Conservation (phyloP, 2,329 filamentous ascomycete species). For the Dothideomycetes sp. region DNA sequence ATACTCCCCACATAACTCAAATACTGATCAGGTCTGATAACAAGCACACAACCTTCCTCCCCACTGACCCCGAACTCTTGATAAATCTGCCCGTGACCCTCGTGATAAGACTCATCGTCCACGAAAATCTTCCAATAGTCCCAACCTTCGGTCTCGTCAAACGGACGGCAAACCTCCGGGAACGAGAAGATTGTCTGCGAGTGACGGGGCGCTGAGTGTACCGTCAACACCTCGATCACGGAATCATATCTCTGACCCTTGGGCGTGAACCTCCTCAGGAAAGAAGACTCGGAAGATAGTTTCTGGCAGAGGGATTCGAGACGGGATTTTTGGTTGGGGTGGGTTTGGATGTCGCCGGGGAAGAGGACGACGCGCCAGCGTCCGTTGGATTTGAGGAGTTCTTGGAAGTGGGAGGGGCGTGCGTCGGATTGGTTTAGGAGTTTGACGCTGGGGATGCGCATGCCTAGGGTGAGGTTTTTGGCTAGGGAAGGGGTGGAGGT, state of each 20-base stretch:
- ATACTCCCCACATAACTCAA: slow-evolving; percentile 39
- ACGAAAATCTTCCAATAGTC: slow-evolving; percentile 31
- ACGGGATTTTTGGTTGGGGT: slow-evolving; percentile 35
- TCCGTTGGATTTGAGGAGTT: slow-evolving; percentile 48
- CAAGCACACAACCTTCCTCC: slow-evolving; percentile 46
- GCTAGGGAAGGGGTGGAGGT: slow-evolving; percentile 35
- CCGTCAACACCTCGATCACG: slow-evolving; percentile 49
- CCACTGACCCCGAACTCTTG: slow-evolving; percentile 48
- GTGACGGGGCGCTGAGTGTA: slow-evolving; percentile 47
- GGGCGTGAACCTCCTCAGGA: slow-evolving; percentile 26
- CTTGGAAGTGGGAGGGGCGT: slow-evolving; percentile 51
- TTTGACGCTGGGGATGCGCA: slow-evolving; percentile 50
- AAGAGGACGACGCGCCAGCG: slow-evolving; percentile 54
- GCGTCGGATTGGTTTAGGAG: slow-evolving; percentile 50
- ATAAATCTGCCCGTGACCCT: slow-evolving; percentile 38
- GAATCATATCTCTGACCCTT: slow-evolving; percentile 29
- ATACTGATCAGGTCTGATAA: slow-evolving; percentile 57
- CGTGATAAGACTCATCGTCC: slow-evolving; percentile 35
- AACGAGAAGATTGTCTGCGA: slow-evolving; percentile 35
- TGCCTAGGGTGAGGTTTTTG: slow-evolving; percentile 40
- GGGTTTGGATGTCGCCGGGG: slow-evolving; percentile 45
- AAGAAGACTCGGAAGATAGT: slow-evolving; percentile 23
- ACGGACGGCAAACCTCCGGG: slow-evolving; percentile 34
- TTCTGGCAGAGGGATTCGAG: slow-evolving; percentile 41
- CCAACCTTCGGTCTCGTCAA: slow-evolving; percentile 24